Conservation (phyloP, 1,284 basidiomycete genomes). For the Heterobasidion annosum region DNA sequence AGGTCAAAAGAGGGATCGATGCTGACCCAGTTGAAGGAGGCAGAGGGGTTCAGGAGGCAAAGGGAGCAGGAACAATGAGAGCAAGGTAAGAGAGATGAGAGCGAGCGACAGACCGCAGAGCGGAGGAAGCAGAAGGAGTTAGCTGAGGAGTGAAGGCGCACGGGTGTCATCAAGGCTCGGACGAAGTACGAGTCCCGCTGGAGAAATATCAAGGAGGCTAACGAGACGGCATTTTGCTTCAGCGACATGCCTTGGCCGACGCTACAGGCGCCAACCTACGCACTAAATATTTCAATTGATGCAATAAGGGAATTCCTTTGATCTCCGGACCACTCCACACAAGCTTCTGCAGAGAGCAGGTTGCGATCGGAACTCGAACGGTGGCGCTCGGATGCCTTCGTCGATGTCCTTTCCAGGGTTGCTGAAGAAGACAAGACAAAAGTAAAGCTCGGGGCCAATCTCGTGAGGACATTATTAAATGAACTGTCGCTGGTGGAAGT, state of each 20-base stretch:
- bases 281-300: conserved; percentile 40
- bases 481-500: too few species aligned
- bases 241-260: conserved; percentile 62
- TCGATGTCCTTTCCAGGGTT: too few species aligned
- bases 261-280: conserved; percentile 26
- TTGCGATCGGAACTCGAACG: too few species aligned
- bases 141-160: background rate
- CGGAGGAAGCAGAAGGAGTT: too few species aligned
- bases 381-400: too few species aligned
- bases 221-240: conserved; percentile 34
- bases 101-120: conserved; percentile 7
- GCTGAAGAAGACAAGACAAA: too few species aligned
- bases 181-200: conserved; percentile 52
- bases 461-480: too few species aligned
- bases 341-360: too few species aligned
- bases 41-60: background rate
- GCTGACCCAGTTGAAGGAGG: background rate
- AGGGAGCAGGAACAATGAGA: conserved; percentile 16
- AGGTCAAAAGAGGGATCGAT: background rate
- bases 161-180: conserved; percentile 39
- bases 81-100: conserved; percentile 27
- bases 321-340: conserved; percentile 45
- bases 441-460: too few species aligned
- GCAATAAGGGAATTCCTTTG: conserved; percentile 49
- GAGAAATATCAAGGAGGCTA: conserved; percentile 31